These are phyloP conservation scores for Rhodamnia argentea DNA, from an alignment of 345 rosid species.

Conservation along the genomic window DNA sequence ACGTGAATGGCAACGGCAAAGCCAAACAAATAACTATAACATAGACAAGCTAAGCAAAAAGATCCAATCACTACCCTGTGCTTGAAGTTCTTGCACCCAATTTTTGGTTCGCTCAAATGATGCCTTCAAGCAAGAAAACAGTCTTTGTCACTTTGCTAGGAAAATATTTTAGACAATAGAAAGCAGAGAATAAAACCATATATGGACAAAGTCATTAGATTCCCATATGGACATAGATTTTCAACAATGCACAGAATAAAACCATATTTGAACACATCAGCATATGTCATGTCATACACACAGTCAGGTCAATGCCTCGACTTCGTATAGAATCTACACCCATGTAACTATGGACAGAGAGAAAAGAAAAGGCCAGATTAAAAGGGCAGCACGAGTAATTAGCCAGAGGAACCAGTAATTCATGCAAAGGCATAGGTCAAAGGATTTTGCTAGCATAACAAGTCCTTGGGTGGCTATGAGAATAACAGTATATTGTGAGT, in stretches of 20 bases:
- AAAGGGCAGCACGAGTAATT: neutral
- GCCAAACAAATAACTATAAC: neutral
- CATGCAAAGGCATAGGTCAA: neutral
- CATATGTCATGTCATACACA: too few species aligned
- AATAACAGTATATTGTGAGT: too few species aligned
- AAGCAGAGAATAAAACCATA: too few species aligned
- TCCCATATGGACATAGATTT: neutral
- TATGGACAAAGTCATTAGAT: too few species aligned
- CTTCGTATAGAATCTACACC: neutral
- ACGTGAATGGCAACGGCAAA: neutral
- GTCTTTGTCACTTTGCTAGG: neutral
- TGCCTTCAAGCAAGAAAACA: constrained; percentile 26
- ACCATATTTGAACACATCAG: too few species aligned
- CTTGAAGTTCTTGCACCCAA: constrained; percentile 95
- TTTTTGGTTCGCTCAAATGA: constrained; percentile 59
- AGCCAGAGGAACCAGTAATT: neutral
- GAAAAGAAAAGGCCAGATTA: neutral
- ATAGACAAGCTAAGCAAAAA: neutral
- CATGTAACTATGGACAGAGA: neutral
- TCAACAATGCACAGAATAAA: too few species aligned
- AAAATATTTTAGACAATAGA: neutral
- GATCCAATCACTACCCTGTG: constrained; percentile 58
- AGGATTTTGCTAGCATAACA: too few species aligned
- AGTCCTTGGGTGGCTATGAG: too few species aligned
- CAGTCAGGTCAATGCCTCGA: neutral